Conservation (phyloP, 345 rosid genomes). For the Linum trigynum region DNA sequence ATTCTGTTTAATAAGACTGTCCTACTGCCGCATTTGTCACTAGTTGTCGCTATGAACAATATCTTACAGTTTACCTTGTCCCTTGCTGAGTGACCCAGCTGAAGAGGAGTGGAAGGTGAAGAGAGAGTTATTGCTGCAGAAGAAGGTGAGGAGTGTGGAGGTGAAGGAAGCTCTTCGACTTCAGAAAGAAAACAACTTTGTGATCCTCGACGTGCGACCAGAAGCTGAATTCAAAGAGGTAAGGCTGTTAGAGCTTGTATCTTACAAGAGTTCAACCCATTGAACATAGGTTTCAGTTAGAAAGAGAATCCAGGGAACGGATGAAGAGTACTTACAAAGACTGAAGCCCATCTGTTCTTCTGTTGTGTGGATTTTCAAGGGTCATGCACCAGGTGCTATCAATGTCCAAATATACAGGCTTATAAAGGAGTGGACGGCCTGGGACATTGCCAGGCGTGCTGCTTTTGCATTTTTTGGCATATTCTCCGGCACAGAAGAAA, state of each 20-base stretch:
- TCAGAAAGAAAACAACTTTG: slow-evolving; percentile 88
- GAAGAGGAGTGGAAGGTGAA: slow-evolving; percentile 93
- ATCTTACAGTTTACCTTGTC: slow-evolving; percentile 16
- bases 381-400: slow-evolving; percentile 81
- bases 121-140: slow-evolving; percentile 68
- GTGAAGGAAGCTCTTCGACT: slow-evolving; percentile 92
- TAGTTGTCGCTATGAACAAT: slow-evolving; percentile 1
- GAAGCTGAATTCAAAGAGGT: slow-evolving; percentile 92
- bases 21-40: background rate
- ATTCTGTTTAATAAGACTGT: too few relatives aligned
- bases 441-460: slow-evolving; percentile 97
- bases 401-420: slow-evolving; percentile 89
- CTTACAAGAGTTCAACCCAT: too few relatives aligned
- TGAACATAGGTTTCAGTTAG: too few relatives aligned
- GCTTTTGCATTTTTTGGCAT: slow-evolving; percentile 97
- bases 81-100: slow-evolving; percentile 45
- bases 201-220: slow-evolving; percentile 93
- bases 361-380: slow-evolving; percentile 24
- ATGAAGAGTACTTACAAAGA: background rate
- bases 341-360: background rate
- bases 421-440: slow-evolving; percentile 94
- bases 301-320: too few relatives aligned
- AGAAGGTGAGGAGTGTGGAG: slow-evolving; percentile 93
- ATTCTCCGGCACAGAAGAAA: slow-evolving; percentile 94
- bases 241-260: slow-evolving; percentile 8